Evolutionary conservation across 2,329 filamentous ascomycete genomes (phyloP).

Genomic region (Dactylonectria macrodidyma): DNA sequence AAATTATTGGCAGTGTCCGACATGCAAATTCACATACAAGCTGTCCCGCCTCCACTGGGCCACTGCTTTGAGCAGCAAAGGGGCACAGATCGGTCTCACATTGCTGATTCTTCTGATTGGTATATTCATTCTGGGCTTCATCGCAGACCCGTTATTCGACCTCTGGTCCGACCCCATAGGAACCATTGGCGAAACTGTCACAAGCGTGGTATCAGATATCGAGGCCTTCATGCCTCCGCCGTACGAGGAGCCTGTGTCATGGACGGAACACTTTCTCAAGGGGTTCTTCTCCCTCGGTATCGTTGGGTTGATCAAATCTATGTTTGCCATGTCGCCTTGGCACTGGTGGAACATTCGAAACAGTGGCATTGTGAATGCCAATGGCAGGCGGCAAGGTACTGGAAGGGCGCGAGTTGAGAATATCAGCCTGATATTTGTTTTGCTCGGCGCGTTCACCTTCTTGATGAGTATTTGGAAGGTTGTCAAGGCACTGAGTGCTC

Average conservation of each 20-base stretch:
- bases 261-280: conserved; percentile 89
- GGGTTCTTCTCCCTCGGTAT: conserved; percentile 92
- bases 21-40: conserved; percentile 87
- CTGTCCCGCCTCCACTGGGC: conserved; percentile 84
- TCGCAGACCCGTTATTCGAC: conserved; percentile 93
- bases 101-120: conserved; percentile 77
- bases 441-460: conserved; percentile 86
- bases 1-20: conserved; percentile 90
- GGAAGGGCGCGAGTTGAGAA: conserved; percentile 85
- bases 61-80: conserved; percentile 75
- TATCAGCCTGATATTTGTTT: conserved; percentile 83
- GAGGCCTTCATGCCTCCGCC: conserved; percentile 54
- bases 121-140: conserved; percentile 88
- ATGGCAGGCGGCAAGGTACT: conserved; percentile 69
- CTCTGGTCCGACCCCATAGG: conserved; percentile 86
- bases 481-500: conserved; percentile 80
- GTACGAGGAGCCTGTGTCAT: conserved; percentile 71
- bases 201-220: conserved; percentile 59
- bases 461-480: conserved; percentile 88
- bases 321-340: conserved; percentile 82
- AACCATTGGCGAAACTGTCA: conserved; percentile 68
- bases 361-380: conserved; percentile 68
- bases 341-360: conserved; percentile 82
- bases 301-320: conserved; percentile 85
- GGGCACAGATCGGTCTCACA: conserved; percentile 80